A percentile compares a stretch with the other conserved stretches of the same genome.
phyloP scores from a whole-genome alignment of 495 filamentous ascomycete genomes.

The Pyronema omphalodes region DNA sequence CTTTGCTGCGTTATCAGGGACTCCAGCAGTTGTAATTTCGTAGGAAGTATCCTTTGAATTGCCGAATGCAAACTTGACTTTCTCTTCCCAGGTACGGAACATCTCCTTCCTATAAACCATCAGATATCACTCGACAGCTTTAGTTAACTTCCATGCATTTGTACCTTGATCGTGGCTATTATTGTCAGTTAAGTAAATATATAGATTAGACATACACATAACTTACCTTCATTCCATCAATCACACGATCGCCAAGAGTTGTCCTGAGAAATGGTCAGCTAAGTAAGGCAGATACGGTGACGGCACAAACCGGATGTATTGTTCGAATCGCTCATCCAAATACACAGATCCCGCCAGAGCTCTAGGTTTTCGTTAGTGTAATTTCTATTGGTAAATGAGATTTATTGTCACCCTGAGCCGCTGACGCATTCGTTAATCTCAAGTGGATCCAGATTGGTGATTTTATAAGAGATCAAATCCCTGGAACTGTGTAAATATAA shows the following conservation, averaged over 20 bases:
- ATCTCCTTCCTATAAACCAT: constrained; percentile 26
- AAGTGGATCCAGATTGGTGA: constrained; percentile 32
- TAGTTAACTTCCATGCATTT: too few species aligned
- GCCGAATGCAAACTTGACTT: constrained; percentile 26
- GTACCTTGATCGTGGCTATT: background rate
- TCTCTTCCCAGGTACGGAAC: constrained; percentile 22
- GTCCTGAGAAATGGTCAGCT: constrained; percentile 34
- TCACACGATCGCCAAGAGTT: constrained; percentile 35
- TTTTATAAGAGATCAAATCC: constrained; percentile 34
- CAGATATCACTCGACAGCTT: too few species aligned
- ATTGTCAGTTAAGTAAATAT: too few species aligned
- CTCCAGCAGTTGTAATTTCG: constrained; percentile 38
- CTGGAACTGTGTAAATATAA: too few species aligned
- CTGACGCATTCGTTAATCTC: constrained; percentile 32
- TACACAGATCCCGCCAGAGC: background rate
- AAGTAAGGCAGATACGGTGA: too few species aligned
- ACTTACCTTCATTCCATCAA: constrained; percentile 20
- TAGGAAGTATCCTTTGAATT: constrained; percentile 22
- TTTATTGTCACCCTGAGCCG: constrained; percentile 33
- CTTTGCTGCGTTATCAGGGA: constrained; percentile 48
- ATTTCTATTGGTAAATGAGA: too few species aligned
- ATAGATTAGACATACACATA: constrained; percentile 37
- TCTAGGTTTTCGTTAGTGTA: too few species aligned
- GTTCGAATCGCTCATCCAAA: constrained; percentile 40
- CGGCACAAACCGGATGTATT: constrained; percentile 58